Evolutionary conservation across 2,329 filamentous ascomycete genomes (phyloP).

Genomic region (Cladosporium phlei): DNA sequence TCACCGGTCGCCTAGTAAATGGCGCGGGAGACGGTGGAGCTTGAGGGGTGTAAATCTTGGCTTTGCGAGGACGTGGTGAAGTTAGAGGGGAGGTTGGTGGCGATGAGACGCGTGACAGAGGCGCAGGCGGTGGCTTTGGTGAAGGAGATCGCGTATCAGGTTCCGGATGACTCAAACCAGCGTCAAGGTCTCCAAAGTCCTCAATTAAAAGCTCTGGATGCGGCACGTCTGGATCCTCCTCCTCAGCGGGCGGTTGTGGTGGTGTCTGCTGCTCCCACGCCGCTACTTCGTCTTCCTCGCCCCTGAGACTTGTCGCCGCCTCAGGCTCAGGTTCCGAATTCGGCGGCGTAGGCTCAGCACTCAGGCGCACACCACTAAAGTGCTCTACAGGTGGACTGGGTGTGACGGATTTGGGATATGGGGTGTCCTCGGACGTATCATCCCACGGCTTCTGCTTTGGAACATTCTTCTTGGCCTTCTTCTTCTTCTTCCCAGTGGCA

Average conservation of each 20-base stretch:
- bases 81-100: conserved; percentile 3
- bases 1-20: background rate
- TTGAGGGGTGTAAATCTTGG: conserved; percentile 9
- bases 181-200: conserved; percentile 2
- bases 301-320: background rate
- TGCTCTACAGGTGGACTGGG: conserved; percentile 22
- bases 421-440: conserved; percentile 24
- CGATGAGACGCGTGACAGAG: background rate
- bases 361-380: conserved; percentile 7
- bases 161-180: background rate
- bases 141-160: conserved; percentile 4
- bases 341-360: conserved; percentile 7
- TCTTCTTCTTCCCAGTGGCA: conserved; percentile 25
- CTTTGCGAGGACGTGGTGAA: conserved; percentile 13
- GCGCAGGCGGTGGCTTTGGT: conserved; percentile 2
- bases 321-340: conserved; percentile 10
- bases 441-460: conserved; percentile 13
- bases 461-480: conserved; percentile 17
- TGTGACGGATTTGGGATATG: conserved; percentile 26
- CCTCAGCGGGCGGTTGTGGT: conserved; percentile 5
- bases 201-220: conserved; percentile 1
- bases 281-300: conserved; percentile 7
- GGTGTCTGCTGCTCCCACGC: conserved; percentile 9
- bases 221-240: background rate
- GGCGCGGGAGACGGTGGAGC: conserved; percentile 8